Evolutionary conservation across 2,329 filamentous ascomycete genomes (phyloP).

Genomic region (Berkeleyomyces rouxiae): DNA sequence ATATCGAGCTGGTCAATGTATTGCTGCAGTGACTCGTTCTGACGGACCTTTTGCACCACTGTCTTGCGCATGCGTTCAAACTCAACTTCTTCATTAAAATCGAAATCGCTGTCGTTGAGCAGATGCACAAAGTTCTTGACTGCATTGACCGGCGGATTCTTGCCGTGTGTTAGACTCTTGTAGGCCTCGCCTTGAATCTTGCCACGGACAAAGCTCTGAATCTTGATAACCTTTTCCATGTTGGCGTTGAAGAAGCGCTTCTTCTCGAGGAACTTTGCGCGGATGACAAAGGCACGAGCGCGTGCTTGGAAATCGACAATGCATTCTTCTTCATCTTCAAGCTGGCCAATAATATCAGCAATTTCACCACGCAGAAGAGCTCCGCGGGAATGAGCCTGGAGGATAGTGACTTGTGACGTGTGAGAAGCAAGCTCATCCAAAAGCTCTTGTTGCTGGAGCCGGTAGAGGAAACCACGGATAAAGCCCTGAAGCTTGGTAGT

Average conservation of each 20-base stretch:
- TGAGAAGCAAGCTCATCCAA: slow-evolving; percentile 55
- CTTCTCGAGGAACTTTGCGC: slow-evolving; percentile 66
- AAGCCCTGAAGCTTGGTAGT: slow-evolving; percentile 50
- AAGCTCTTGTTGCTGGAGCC: slow-evolving; percentile 43
- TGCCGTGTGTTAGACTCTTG: slow-evolving; percentile 88
- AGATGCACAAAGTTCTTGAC: slow-evolving; percentile 97
- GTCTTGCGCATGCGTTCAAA: slow-evolving; percentile 90
- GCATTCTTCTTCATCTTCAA: slow-evolving; percentile 69
- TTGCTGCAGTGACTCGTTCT: slow-evolving; percentile 92
- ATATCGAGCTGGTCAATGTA: slow-evolving; percentile 98
- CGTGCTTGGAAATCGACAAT: slow-evolving; percentile 60
- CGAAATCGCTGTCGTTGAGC: slow-evolving; percentile 94
- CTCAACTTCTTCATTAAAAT: slow-evolving; percentile 97
- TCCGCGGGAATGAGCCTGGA: slow-evolving; percentile 64
- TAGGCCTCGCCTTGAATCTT: slow-evolving; percentile 96
- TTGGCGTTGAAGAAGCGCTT: slow-evolving; percentile 81
- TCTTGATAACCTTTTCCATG: slow-evolving; percentile 97
- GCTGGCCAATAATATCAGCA: slow-evolving; percentile 54
- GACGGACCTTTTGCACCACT: slow-evolving; percentile 89
- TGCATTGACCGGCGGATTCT: slow-evolving; percentile 90
- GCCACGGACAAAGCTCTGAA: slow-evolving; percentile 88
- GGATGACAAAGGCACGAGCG: slow-evolving; percentile 56
- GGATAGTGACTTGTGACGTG: slow-evolving; percentile 45
- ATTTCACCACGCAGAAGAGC: slow-evolving; percentile 63
- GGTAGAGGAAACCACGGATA: slow-evolving; percentile 46